Evolutionary conservation across 805 yeast genomes (phyloP).

Genomic region (Saturnispora serradocipensis): DNA sequence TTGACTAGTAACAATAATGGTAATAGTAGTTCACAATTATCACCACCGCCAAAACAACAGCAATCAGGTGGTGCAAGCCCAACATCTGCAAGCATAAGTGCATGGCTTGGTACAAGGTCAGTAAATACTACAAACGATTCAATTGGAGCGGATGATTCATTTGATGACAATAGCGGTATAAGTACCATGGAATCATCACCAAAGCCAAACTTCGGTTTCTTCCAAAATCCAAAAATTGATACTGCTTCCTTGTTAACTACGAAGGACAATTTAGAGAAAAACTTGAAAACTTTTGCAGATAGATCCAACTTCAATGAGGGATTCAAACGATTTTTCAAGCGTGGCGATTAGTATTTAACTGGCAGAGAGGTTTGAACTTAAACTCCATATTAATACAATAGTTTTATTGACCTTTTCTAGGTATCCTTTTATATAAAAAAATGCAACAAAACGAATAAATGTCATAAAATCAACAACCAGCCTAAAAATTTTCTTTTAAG

Average conservation of each 20-base stretch:
- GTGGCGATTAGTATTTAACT: conserved; percentile 11
- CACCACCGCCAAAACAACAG: conserved; percentile 10
- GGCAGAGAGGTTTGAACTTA: background rate
- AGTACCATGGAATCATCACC: conserved; percentile 8
- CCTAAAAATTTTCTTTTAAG: background rate
- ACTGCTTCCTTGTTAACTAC: conserved; percentile 29
- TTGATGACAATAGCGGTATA: conserved; percentile 1
- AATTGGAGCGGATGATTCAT: conserved; percentile 1
- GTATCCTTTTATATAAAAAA: background rate
- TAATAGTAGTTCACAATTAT: conserved; percentile 10
- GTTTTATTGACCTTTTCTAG: background rate
- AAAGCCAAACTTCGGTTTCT: conserved; percentile 12
- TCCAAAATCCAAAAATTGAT: conserved; percentile 22
- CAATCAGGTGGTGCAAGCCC: background rate
- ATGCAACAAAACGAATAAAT: conserved; percentile 5
- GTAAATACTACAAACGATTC: background rate
- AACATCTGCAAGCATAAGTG: background rate
- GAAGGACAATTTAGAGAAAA: conserved; percentile 35
- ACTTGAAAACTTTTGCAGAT: conserved; percentile 39
- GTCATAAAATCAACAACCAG: background rate
- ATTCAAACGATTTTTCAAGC: conserved; percentile 50
- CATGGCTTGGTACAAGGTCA: background rate
- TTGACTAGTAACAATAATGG: conserved; percentile 12
- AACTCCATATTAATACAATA: background rate
- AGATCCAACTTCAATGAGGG: conserved; percentile 62